Evolutionary conservation across 306 rosid genomes (phyloP), one percentile per base, ranked within the genome.

Genomic region (Sicyos edulis): DNA sequence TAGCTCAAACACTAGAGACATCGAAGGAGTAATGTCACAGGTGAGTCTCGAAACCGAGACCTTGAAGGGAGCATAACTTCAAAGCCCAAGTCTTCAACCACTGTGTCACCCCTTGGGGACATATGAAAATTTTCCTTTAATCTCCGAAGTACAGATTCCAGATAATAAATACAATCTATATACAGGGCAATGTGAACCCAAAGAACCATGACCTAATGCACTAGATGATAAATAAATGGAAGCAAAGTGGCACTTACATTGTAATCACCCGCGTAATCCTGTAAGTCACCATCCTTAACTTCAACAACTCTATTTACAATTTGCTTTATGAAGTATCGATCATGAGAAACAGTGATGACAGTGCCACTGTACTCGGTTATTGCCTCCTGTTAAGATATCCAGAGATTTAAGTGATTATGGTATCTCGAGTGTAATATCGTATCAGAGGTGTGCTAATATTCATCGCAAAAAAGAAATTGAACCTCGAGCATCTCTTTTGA

Each of bases 401-500:
- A 70, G 26, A 81, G 74, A 64, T 74, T 32, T 75, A 54, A 45
- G 67, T 70, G 15, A 29, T 16, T 37, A 37, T 74, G 57, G 47
- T 40, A 47, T 45, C 19, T 58, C 68, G 21, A 40, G 34, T n/a
- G 32, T 21, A 12, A 3, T 15, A n/a, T 26, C 16, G 13, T 56
- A 22, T 63, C 9, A 40, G 14, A 40, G 32, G 3, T 6, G 70
- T 6, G 71, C 16, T 55, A 21, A 52, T 65, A 44, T 65, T 42
- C 54, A 6, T 44, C 77, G 26, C 24, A 19, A 45, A 45, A 71
- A 17, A 55, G 37, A 73, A 56, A 32, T 75, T 74, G 74, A 76
- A 87, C 98, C 98, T 90, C 98, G 14, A 93, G 97, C 98, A 93
- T 93, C 82, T 93, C 97, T 83, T 93, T 93, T 50, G 98, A 87